Base-by-base conservation (phyloP, 2,329 filamentous ascomycete genomes). In the Penicillium expansum region DNA sequence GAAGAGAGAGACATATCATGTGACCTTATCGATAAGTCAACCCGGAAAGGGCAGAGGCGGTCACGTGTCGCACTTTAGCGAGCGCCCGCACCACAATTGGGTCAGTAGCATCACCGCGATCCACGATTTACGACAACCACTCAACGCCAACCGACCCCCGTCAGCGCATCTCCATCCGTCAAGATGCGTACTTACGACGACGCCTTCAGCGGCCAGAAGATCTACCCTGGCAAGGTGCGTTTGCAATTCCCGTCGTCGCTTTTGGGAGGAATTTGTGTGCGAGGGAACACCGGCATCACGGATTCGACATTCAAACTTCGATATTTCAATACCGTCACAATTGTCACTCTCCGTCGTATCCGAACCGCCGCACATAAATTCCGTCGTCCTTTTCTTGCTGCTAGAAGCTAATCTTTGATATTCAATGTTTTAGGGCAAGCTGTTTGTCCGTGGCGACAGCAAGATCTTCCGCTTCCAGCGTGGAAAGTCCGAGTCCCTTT, bases 381-480 rank as follows among this genome's bases (percentile, higher is more conserved):
- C 39, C 22, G 41, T 18, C 41, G 37, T 30, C 22, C 43, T 38
- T 29, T n/a, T 53, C 16, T 45, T 41, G n/a, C 45, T 52, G 30
- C 43, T 20, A 30, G 52, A 59, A 57, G 66, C 70, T 70, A 68
- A 72, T 64, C 59, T 66, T 62, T 64, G 64, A 62, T 70, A 71
- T 71, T 67, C 54, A 52, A 64, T 59, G 56, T 65, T 74, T 76
- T 78, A 97, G 94, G 94, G 94, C 85, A 97, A 97, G 86, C 90
- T 99, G 84, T 99, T 93, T 85, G 85, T 99, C 86, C 92, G 94
- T 82, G 92, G 93, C 79, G 94, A 99, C 87, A 96, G 90, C 92
- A 99, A 97, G 87, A 88, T 97, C 86, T 99, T 99, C 90, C 92
- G 94, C 79, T 99, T 99, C 90, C 92, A 96, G 83, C 97, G 96